Evolutionary conservation across 2,329 filamentous ascomycete species (phyloP).

Genomic region (Aciculosporium take): DNA sequence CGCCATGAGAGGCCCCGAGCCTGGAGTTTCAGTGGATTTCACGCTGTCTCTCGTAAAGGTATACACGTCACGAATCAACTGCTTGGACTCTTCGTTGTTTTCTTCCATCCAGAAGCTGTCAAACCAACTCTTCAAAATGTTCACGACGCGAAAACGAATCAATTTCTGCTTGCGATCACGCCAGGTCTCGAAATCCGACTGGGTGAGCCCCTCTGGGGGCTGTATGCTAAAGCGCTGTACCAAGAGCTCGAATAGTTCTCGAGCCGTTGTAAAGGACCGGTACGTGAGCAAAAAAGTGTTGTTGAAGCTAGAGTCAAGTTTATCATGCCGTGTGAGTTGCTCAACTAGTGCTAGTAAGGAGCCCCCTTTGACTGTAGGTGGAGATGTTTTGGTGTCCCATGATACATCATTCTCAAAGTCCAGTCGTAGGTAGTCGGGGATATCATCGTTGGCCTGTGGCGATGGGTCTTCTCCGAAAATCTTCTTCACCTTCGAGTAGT

Average conservation of each 20-base stretch:
- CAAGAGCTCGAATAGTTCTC: conserved; percentile 83
- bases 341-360: conserved; percentile 82
- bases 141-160: conserved; percentile 90
- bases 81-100: conserved; percentile 65
- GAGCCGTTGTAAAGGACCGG: conserved; percentile 79
- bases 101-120: conserved; percentile 99
- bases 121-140: conserved; percentile 96
- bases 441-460: conserved; percentile 53
- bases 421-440: conserved; percentile 68
- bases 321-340: conserved; percentile 89
- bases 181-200: conserved; percentile 72
- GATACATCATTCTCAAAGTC: conserved; percentile 82
- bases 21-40: conserved; percentile 84
- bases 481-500: conserved; percentile 50
- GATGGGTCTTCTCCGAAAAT: conserved; percentile 52
- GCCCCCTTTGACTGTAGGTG: conserved; percentile 71
- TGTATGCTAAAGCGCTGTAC: conserved; percentile 88
- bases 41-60: conserved; percentile 85
- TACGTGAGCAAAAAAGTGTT: conserved; percentile 97
- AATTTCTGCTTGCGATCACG: conserved; percentile 89
- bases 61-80: conserved; percentile 77
- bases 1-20: conserved; percentile 69
- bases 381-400: conserved; percentile 70
- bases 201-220: conserved; percentile 66
- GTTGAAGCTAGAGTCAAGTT: conserved; percentile 88